Evolutionary conservation across 2,329 filamentous ascomycete species (phyloP), one percentile per base, ranked within the genome.

Genomic region (Aureobasidium sp.): DNA sequence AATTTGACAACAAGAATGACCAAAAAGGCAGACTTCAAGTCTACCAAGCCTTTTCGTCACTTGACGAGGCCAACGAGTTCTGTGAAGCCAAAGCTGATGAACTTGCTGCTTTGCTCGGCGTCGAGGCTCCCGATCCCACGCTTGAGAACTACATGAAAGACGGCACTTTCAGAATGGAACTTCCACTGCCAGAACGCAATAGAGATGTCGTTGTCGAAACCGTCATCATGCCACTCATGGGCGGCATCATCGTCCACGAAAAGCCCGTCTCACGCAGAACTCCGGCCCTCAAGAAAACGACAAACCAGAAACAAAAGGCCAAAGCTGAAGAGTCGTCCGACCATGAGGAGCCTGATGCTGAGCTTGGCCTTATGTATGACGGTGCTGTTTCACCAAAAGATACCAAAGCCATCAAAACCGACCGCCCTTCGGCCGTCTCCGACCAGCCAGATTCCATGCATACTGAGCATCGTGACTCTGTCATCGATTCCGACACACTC

Each of bases 61-160:
- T 41, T n/a, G 48, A 51, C 48, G 25, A 51, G n/a, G 48, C 48
- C 25, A 51, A 51, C 14, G 48, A 51, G 4, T 51, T 40, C n/a
- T 35, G 30, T 11, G 35, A 17, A 4, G 37, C 35, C 27, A 40
- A 40, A 17, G 25, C 32, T 17, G 48, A 51, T n/a, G 48, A 41
- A 19, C 25, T 51, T 17, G 30, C 30, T 16, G 24, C 25, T 12
- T 6, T 3, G 7, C 22, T 40, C 3, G 37, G 25, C 27, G 25
- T 40, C 6, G 48, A 41, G 2, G 14, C 17, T 11, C 35, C 37
- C 7, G n/a, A 32, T 4, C 25, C 25, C 3, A 40, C 6, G 2
- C 14, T 29, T n/a, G 7, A 41, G 5, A 4, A 41, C 11, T 32
- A 40, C 29, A 34, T 17, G 4, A 35, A 19, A 3, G 21, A 38